Evolutionary conservation across 805 yeast genomes (phyloP).

Genomic region (Candida bentonensis): DNA sequence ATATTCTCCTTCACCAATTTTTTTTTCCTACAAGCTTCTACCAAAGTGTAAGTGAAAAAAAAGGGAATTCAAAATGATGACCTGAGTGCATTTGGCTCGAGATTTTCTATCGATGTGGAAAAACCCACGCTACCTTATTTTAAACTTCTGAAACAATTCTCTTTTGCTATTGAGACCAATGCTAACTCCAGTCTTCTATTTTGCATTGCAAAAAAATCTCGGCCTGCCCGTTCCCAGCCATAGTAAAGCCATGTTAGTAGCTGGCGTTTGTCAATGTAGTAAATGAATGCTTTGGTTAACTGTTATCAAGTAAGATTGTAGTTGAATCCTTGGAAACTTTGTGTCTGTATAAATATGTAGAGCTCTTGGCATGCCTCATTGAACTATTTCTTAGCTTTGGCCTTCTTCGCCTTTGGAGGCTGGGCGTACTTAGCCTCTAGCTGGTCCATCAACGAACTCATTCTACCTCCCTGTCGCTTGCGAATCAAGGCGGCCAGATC

Average conservation of each 20-base stretch:
- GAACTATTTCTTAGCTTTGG: no score
- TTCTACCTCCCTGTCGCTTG: conserved; percentile 16
- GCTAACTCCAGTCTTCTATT: not conserved
- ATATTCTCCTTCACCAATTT: no score
- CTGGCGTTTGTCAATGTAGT: no score
- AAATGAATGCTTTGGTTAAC: no score
- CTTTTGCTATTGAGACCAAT: not conserved
- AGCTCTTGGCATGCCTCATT: no score
- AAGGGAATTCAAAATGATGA: conserved; percentile 44
- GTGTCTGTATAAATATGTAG: no score
- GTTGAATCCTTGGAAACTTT: no score
- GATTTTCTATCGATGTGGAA: conserved; percentile 94
- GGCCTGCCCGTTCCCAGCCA: no score
- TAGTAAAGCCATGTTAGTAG: no score
- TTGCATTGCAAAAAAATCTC: not conserved
- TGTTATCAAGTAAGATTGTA: no score
- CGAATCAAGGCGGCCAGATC: conserved; percentile 25
- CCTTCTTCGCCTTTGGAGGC: not conserved
- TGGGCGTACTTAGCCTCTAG: conserved; percentile 22
- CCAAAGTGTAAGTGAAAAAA: not conserved
- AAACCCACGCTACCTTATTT: conserved; percentile 93
- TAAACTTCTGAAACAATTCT: conserved; percentile 38
- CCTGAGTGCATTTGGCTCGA: conserved; percentile 99
- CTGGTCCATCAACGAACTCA: conserved; percentile 15
- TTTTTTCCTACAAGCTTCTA: not conserved